Evolutionary conservation across 139 green algal genomes (phyloP).

Genomic region (Penium margaritaceum): DNA sequence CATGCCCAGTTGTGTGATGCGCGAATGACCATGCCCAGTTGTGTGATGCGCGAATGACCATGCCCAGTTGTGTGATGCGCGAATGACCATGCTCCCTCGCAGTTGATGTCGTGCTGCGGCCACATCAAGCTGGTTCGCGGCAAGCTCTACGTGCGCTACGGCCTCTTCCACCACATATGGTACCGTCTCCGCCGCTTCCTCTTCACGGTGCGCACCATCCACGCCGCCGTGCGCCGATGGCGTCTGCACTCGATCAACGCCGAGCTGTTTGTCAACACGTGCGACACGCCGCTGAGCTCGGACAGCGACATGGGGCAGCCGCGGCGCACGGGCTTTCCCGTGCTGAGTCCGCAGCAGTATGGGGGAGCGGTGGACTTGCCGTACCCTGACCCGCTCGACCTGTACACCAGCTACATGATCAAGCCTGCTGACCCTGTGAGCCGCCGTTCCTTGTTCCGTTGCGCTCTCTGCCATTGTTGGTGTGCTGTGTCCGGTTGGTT

Average conservation of each 20-base stretch:
- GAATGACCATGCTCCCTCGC: no score
- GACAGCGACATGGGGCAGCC: neutral
- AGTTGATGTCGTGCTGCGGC: conserved; percentile 31
- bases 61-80: no score
- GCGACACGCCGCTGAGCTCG: conserved; percentile 18
- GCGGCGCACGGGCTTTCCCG: conserved; percentile 6
- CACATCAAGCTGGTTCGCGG: conserved; percentile 19
- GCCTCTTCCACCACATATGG: conserved; percentile 13
- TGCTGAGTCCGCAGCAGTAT: conserved; percentile 8
- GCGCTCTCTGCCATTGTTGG: no score
- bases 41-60: no score
- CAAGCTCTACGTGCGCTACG: conserved; percentile 25
- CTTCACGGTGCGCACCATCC: conserved; percentile 15
- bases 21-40: no score
- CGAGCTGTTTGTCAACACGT: conserved; percentile 37
- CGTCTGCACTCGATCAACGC: conserved; percentile 6
- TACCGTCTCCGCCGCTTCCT: conserved; percentile 31
- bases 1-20: no score
- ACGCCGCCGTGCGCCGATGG: conserved; percentile 20
- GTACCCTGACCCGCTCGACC: conserved; percentile 26
- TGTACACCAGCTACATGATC: no score
- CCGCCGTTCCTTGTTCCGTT: no score
- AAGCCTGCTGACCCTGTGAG: no score
- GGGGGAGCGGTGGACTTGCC: conserved; percentile 9
- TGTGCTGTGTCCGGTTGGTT: no score